Evolutionary conservation across 169 alveolate genomes (phyloP), one percentile per base, ranked within the genome.

Genomic region (Eimeria sp.): DNA sequence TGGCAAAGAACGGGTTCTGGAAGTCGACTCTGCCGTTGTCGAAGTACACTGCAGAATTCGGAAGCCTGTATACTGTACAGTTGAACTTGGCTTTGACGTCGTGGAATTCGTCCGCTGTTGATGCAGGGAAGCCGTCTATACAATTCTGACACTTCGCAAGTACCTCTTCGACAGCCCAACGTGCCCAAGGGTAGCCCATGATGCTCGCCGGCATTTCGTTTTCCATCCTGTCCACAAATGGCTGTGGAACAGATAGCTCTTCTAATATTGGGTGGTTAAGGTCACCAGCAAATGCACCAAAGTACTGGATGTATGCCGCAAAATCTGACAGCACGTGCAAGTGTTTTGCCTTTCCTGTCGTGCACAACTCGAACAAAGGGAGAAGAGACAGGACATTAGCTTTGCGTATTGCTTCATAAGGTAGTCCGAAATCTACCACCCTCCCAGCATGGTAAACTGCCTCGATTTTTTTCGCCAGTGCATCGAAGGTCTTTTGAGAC

Each of bases 101-200:
- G 25, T 56, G 58, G 23, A 72, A 40, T 91, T 77, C 76, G n/a
- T 40, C 37, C 1, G 40, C 85, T 23, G 71, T 87, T 56, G 66
- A 77, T 20, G 62, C 25, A 11, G 40, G 76, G 33, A 77, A 54
- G 14, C 43, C 71, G 20, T 43, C 64, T 3, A 85, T 58, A 64
- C 85, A 30, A 18, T 23, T 68, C 58, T 77, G 91, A 56, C 88
- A 58, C 27, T 62, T 78, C 27, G 85, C 91, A 77, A 97, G 68
- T 9, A 97, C 95, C 82, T 91, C 96, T 56, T 97, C 98, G 25
- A 95, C 97, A 58, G 97, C 98, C 98, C 98, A 97, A 43, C 96
- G 95, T 37, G 96, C 71, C 98, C 98, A 97, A 14, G 98, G 98
- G 71, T 97, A 97, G 16, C 98, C 98, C 37, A 94, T 89, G 68